A percentile compares a stretch with the other conserved stretches of the same genome.
Conservation (phyloP, 108 stramenopile genomes). For the Nitzschia sp. region DNA sequence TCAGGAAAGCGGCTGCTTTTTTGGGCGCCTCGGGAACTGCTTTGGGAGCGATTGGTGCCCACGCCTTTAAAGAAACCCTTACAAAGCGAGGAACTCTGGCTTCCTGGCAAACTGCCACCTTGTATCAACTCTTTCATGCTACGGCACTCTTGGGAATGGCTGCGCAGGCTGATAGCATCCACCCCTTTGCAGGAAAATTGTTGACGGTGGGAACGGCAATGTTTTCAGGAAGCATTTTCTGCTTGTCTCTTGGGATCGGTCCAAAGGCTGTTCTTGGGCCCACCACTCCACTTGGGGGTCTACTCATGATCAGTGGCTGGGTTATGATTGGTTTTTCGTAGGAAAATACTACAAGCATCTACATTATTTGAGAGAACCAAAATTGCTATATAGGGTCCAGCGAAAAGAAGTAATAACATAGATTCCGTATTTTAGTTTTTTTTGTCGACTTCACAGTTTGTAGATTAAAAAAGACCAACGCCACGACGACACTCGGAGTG, state of each 20-base stretch:
- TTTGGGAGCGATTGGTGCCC: conserved; percentile 77
- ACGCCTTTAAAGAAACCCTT: conserved; percentile 64
- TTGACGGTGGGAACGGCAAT: conserved; percentile 65
- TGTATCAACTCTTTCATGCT: conserved; percentile 84
- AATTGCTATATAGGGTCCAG: no score
- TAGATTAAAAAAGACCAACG: no score
- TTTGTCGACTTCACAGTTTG: no score
- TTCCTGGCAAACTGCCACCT: conserved; percentile 79
- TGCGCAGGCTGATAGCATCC: conserved; percentile 1
- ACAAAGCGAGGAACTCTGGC: conserved; percentile 47
- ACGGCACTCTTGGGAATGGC: conserved; percentile 73
- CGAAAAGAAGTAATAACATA: no score
- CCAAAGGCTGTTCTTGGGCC: conserved; percentile 77
- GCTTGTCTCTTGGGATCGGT: conserved; percentile 65
- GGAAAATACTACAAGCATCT: background rate
- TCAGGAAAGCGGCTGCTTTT: conserved; percentile 48
- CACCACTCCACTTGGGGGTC: conserved; percentile 86
- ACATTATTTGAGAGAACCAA: no score
- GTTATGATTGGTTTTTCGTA: conserved; percentile 38
- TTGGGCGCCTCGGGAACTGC: conserved; percentile 74
- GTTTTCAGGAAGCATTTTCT: conserved; percentile 85
- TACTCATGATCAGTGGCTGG: conserved; percentile 86
- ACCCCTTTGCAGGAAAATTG: conserved; percentile 54
- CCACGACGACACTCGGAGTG: no score
- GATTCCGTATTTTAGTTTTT: no score